Base-by-base conservation (phyloP, 345 rosid genomes). In the Schrenkiella parvula region DNA sequence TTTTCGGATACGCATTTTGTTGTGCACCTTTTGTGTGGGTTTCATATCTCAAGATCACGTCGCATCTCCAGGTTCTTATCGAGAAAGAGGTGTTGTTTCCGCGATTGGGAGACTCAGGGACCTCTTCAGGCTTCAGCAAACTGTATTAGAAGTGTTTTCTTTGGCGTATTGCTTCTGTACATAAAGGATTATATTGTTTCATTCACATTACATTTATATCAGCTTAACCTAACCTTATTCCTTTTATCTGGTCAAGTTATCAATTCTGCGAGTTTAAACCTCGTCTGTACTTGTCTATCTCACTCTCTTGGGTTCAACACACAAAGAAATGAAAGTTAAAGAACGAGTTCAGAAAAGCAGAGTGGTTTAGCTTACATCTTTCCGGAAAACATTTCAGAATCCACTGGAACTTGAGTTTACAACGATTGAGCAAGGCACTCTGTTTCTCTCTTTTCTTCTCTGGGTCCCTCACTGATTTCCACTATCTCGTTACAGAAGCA, bases 51-150 rank as follows among this genome's bases (percentile, higher is more conserved):
- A 95, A 79, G 83, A 77, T 91, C 48, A 73, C 71, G 81, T 50
- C 85, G 42, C 65, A 82, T 63, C 95, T 95, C 48, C 91, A 89
- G 61, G 82, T 84, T 13, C 78, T 91, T 6, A 80, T 88, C 32
- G 99, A 95, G 71, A 83, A 93, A 79, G 99, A 95, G 68, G 83
- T 74, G 1, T 66, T 95, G 80, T 87, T 88, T 13, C 95, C 95
- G 2, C 79, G 75, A 77, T 38, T 89, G 76, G 93, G 90, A 5
- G 91, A 89, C 41, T 71, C 90, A 39, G 73, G 56, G 68, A 43
- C 32, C 42, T 32, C 64, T 81, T 59, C 78, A 10, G 90, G 83
- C 31, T 81, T 74, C 69, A 85, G 83, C 74, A 89, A 89, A 76
- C 26, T 85, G 78, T 89, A 76, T 51, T 89, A 75, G 79, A 57